Base-by-base conservation (phyloP, 1,284 basidiomycete species). In the Fomitopsis schrenkii region DNA sequence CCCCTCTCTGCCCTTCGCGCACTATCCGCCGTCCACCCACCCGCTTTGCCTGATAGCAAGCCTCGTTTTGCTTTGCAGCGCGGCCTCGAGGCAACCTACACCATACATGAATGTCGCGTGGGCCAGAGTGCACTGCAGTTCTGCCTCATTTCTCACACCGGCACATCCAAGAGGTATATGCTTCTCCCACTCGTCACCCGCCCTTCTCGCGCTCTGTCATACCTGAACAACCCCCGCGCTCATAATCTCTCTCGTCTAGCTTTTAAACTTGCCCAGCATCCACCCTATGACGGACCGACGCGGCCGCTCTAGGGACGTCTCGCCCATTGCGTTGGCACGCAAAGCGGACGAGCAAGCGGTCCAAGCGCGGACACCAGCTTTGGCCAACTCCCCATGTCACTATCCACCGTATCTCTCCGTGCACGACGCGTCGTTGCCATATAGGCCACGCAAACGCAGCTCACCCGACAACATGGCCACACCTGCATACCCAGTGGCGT, bases 241-340 rank as follows among this genome's bases (percentile, higher is more conserved):
- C 1, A 57, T 40, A 56, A 53, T 44, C 63, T 61, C 66, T 63
- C 45, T 48, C 45, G 3, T 48, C 52, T 55, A 57, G 48, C 59
- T 48, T 45, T 42, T 55, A 55, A 46, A 60, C 63, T 62, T 62
- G 55, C 53, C 52, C 55, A 52, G 33, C 58, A 35, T 61, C 61
- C 54, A 40, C 46, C 35, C 62, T 58, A 50, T 65, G 64, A 72
- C 73, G 71, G 64, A 66, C 58, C 58, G 63, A 50, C 69, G 72
- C 63, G 73, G 72, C 59, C 70, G 72, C 61, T 71, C 71, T 38
- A 56, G 66, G 58, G 67, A 71, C 57, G 62, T 73, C 57, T 71
- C 71, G 19, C 70, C 70, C 57, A 60, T 68, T 57, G 67, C 68
- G 33, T 38, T 68, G 55, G 63, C 67, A 22, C 65, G 66, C 62